Conservation (phyloP, 257 asterid species). For the Gentiana straminea region DNA sequence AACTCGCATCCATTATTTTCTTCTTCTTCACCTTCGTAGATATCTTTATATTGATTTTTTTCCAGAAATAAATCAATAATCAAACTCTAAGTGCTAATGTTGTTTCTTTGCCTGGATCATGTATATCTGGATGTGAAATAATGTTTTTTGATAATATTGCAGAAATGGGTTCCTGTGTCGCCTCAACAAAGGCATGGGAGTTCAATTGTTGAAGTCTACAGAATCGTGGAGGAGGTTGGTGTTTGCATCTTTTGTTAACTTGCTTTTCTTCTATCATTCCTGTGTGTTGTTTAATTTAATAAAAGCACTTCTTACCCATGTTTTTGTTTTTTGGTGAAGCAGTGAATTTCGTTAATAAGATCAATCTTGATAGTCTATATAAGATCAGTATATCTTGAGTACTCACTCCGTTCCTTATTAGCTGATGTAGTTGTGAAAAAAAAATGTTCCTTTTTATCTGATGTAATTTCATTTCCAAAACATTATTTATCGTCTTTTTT, state of each 20-base stretch:
- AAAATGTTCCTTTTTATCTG: no score
- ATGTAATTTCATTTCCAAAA: no score
- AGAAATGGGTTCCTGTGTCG: conserved; percentile 84
- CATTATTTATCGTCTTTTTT: no score
- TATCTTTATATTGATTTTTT: no score
- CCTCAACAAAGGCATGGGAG: conserved; percentile 95
- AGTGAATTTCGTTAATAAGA: no score
- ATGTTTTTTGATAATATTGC: conserved; percentile 18
- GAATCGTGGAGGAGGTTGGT: conserved; percentile 95
- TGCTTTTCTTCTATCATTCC: conserved; percentile 5
- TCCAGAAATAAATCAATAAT: no score
- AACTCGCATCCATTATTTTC: no score
- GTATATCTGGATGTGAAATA: conserved; percentile 13
- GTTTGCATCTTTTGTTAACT: conserved; percentile 5
- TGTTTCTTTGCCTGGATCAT: not conserved
- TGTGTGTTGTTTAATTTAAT: not conserved
- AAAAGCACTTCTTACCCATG: conserved; percentile 1
- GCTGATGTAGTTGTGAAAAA: no score
- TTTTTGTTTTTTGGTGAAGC: not conserved
- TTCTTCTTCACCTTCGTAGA: no score
- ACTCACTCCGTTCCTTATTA: no score
- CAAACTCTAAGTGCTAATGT: not conserved
- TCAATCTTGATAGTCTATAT: not conserved
- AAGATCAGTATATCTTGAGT: no score
- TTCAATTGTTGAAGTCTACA: conserved; percentile 92